These are phyloP conservation scores for Dichomitus squalens DNA, from an alignment of 1,284 basidiomycete species.

Conservation along the genomic window DNA sequence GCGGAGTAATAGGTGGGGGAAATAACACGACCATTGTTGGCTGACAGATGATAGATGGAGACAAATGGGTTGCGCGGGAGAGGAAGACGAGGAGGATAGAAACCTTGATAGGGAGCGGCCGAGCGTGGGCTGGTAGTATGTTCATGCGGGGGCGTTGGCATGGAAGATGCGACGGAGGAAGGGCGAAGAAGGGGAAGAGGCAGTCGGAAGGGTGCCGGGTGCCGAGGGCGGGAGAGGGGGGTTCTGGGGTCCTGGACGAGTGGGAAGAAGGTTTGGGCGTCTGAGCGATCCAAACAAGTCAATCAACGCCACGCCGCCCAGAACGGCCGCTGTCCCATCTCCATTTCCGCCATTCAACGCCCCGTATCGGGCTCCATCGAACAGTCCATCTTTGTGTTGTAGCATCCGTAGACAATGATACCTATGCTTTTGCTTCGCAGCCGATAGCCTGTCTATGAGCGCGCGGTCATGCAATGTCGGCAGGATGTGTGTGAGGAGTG, in stretches of 20 bases:
- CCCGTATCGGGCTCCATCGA: slow-evolving; percentile 21
- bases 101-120: slow-evolving; percentile 6
- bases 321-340: slow-evolving; percentile 25
- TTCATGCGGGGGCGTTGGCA: background rate
- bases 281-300: slow-evolving; percentile 29
- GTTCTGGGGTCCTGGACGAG: slow-evolving; percentile 33
- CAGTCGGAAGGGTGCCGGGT: background rate
- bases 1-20: background rate
- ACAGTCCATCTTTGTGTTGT: background rate
- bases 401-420: background rate
- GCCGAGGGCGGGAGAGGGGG: background rate
- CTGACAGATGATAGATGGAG: slow-evolving; percentile 20
- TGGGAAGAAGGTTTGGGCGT: slow-evolving; percentile 35
- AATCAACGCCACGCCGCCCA: slow-evolving; percentile 35
- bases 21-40: background rate
- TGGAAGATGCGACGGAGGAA: slow-evolving; percentile 5
- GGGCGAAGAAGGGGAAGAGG: background rate
- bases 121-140: background rate
- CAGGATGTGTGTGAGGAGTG: slow-evolving; percentile 17
- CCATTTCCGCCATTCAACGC: slow-evolving; percentile 26
- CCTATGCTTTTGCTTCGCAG: background rate
- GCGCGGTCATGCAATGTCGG: background rate
- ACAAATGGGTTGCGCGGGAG: background rate
- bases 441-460: background rate
- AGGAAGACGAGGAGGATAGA: background rate